Conservation (phyloP, 2,329 filamentous ascomycete genomes). For the Nigrospora sphaerica region DNA sequence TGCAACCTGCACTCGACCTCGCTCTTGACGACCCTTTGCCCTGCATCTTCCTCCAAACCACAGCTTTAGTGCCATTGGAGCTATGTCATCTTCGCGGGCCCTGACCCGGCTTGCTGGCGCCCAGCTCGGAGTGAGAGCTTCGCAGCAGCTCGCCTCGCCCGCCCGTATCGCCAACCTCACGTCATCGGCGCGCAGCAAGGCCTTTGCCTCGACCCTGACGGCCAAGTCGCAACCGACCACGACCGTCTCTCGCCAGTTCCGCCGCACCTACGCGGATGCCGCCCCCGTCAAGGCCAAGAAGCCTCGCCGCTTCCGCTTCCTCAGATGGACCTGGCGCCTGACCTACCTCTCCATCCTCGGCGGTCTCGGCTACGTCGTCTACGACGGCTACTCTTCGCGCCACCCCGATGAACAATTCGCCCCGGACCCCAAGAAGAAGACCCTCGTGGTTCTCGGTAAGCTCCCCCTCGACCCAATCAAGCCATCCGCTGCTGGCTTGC, state of each 20-base stretch:
- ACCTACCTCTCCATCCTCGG: constrained; percentile 70
- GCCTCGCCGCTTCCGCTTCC: constrained; percentile 56
- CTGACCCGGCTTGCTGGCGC: constrained; percentile 24
- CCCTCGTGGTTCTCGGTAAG: constrained; percentile 86
- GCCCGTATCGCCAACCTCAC: constrained; percentile 18
- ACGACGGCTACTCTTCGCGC: constrained; percentile 75
- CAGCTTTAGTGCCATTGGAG: constrained; percentile 9
- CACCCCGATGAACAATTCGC: constrained; percentile 73
- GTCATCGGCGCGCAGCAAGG: constrained; percentile 19
- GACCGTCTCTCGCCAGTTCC: constrained; percentile 30
- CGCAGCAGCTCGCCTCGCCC: constrained; percentile 16
- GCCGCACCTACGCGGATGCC: constrained; percentile 43
- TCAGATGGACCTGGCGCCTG: constrained; percentile 78
- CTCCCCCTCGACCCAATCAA: not conserved
- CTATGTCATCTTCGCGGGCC: constrained; percentile 39
- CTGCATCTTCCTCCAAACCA: no score
- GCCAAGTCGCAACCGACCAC: constrained; percentile 24
- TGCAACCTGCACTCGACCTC: no score
- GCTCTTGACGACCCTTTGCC: no score
- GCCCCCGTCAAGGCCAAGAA: constrained; percentile 35
- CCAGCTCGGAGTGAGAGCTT: constrained; percentile 15
- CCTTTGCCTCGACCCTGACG: constrained; percentile 20
- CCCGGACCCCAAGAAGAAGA: constrained; percentile 89
- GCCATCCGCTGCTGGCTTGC: no score
- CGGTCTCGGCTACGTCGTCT: constrained; percentile 64